Base-by-base conservation (phyloP, 768 basidiomycete species). In the Kwoniella pini region DNA sequence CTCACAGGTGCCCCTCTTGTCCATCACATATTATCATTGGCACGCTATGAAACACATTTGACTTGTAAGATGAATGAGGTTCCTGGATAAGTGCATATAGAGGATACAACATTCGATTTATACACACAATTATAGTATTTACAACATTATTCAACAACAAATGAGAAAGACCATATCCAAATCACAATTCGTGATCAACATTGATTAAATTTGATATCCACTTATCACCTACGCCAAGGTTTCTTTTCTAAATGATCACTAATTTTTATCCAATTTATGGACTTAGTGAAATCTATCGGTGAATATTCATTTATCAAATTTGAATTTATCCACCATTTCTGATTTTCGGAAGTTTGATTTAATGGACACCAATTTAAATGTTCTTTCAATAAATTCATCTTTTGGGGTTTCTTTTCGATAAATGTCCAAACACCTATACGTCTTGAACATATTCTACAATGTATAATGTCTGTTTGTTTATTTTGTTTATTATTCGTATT, bases 341-440 rank as follows among this genome's bases (percentile, higher is more conserved):
- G 33, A 7, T 15, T 58, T 21, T 24, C 17, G 19, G 17, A n/a
- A n/a, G n/a, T n/a, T n/a, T 3, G 33, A n/a, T 49, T 46, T 28
- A 12, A 62, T 30, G 72, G 72, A 68, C 72, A 74, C 72, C 72
- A 74, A 6, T 30, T 56, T 5, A 66, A 51, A 64, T 74, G 72
- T 40, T 71, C 72, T 12, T 54, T 51, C 2, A 65, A 50, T 30
- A 71, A 22, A 61, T 74, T 70, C n/a, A 74, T 36, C 33, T 11
- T n/a, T 44, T 10, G 31, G n/a, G n/a, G n/a, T n/a, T n/a, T 42
- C 21, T 28, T 30, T 33, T 21, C 9, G 4, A 2, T 21, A 22
- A 11, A 9, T 22, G 24, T 24, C 70, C 70, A 74, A 0, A 71
- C 42, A 13, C 72, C 72, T 15, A 74, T 56, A 26, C 70, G 38